These are phyloP conservation scores for Panaeolus cyanescens DNA, from an alignment of 768 basidiomycete species.

Conservation along the genomic window DNA sequence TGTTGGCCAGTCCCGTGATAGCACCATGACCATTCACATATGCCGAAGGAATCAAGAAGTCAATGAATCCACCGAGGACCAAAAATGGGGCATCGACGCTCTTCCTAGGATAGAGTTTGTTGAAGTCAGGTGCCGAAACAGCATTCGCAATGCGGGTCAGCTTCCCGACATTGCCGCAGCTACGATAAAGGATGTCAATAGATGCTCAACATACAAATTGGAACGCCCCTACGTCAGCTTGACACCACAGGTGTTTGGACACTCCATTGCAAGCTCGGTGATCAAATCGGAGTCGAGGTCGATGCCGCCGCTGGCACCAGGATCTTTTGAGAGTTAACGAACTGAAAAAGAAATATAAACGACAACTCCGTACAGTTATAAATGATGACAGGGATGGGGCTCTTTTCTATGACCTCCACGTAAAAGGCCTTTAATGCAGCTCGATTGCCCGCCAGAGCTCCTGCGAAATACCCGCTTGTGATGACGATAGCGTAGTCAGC, in stretches of 20 bases:
- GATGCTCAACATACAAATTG: constrained; percentile 5
- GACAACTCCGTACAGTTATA: constrained; percentile 71
- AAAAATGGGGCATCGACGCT: constrained; percentile 71
- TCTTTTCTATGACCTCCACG: constrained; percentile 73
- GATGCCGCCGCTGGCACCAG: constrained; percentile 86
- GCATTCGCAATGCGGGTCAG: constrained; percentile 79
- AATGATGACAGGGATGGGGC: constrained; percentile 84
- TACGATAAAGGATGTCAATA: constrained; percentile 25
- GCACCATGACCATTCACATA: constrained; percentile 83
- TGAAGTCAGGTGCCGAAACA: constrained; percentile 60
- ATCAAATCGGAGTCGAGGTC: constrained; percentile 91
- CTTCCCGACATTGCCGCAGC: constrained; percentile 92
- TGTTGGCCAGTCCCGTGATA: constrained; percentile 86
- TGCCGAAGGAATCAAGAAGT: constrained; percentile 76
- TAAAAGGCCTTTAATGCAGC: constrained; percentile 79
- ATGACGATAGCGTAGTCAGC: constrained; percentile 90
- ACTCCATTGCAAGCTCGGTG: constrained; percentile 72
- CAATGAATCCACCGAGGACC: constrained; percentile 83
- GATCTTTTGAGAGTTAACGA: constrained; percentile 50
- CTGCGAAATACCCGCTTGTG: constrained; percentile 85
- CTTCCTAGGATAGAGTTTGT: constrained; percentile 64
- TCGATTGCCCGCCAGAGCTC: constrained; percentile 60
- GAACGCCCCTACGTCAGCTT: constrained; percentile 76
- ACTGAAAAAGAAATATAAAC: neutral
- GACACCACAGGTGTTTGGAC: constrained; percentile 80